phyloP scores from a whole-genome alignment of 805 yeast genomes.

The Hanseniaspora thailandica region DNA sequence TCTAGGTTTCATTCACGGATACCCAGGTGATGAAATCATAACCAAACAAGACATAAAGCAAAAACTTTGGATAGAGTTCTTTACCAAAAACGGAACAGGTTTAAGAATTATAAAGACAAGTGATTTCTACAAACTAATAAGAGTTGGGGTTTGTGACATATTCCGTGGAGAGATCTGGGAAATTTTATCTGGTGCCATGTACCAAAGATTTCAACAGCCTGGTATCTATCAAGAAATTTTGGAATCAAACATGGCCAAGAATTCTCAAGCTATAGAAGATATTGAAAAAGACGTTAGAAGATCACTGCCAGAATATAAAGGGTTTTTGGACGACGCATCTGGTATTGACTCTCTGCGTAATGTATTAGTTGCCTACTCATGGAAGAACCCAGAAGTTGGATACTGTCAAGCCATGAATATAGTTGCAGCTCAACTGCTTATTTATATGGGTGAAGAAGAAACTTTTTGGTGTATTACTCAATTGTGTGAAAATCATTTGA shows the following conservation, averaged over 20 bases:
- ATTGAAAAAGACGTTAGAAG: conserved; percentile 92
- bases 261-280: conserved; percentile 82
- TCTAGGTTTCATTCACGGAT: conserved; percentile 68
- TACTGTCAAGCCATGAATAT: conserved; percentile 99
- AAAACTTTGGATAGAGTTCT: conserved; percentile 88
- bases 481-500: conserved; percentile 73
- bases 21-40: conserved; percentile 77
- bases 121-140: conserved; percentile 65
- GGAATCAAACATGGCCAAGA: conserved; percentile 47
- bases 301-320: conserved; percentile 90
- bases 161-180: conserved; percentile 97
- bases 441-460: conserved; percentile 89
- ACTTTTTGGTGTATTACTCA: conserved; percentile 85
- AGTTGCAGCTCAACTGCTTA: conserved; percentile 64
- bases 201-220: conserved; percentile 49
- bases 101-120: conserved; percentile 62
- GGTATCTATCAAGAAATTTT: conserved; percentile 50
- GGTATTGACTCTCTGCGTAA: conserved; percentile 78
- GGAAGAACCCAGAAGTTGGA: conserved; percentile 95
- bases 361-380: conserved; percentile 85
- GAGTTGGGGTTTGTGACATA: conserved; percentile 91
- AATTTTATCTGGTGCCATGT: conserved; percentile 75
- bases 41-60: conserved; percentile 72
- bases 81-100: conserved; percentile 73
- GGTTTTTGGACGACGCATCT: conserved; percentile 64